Percentiles rank a stretch among this genome's conserved stretches.
These are phyloP conservation scores for Parsonsia alboflavescens DNA, from an alignment of 257 asterid species.

Conservation along the genomic window DNA sequence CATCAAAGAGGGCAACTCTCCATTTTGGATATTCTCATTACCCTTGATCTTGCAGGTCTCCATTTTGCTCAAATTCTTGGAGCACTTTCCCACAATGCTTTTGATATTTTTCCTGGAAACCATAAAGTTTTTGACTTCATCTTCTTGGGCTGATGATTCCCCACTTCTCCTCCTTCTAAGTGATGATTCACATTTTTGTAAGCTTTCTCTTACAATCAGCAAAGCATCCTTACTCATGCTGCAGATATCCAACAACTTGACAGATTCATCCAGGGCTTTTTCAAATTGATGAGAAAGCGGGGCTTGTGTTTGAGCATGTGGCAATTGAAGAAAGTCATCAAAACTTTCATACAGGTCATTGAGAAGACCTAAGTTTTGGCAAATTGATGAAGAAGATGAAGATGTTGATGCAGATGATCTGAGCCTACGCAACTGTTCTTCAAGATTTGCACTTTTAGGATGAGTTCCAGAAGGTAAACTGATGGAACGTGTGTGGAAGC, in stretches of 20 bases:
- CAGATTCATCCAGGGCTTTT: conserved; percentile 21
- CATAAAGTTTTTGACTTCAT: conserved; percentile 16
- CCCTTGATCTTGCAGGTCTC: not conserved
- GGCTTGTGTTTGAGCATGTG: conserved; percentile 19
- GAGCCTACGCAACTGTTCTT: not conserved
- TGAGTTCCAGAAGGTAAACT: conserved; percentile 27
- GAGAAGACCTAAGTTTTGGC: conserved; percentile 12
- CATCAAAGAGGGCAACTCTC: not conserved
- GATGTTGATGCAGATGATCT: conserved; percentile 4
- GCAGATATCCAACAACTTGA: conserved; percentile 22
- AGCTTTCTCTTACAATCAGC: conserved; percentile 14
- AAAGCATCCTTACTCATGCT: conserved; percentile 18
- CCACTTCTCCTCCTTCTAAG: conserved; percentile 22
- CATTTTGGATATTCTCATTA: not conserved
- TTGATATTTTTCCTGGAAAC: conserved; percentile 16
- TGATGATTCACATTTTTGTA: conserved; percentile 23
- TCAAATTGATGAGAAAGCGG: not conserved
- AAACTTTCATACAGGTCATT: conserved; percentile 15
- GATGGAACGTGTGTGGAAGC: conserved; percentile 19
- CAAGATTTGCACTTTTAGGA: conserved; percentile 7
- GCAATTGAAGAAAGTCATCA: conserved; percentile 19
- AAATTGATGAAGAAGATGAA: not conserved
- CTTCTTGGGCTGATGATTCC: not conserved
- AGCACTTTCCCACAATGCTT: conserved; percentile 21
- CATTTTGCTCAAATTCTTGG: conserved; percentile 23